Evolutionary conservation across 129 eudicot species (phyloP).

Genomic region (Logfia minima): DNA sequence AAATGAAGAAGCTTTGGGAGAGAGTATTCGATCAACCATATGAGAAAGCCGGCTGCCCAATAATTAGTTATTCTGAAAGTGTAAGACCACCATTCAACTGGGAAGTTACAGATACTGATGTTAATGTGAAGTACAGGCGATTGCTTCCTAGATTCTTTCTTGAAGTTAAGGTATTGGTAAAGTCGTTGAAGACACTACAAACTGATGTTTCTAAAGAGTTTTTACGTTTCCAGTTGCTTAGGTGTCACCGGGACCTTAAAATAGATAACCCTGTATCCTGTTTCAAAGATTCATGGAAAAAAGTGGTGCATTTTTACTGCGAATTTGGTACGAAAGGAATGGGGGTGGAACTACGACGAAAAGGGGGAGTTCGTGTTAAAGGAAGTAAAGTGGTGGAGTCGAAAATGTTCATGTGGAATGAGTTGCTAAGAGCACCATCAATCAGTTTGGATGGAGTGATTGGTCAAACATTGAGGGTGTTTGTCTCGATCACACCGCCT

Average conservation of each 20-base stretch:
- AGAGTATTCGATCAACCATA: constrained; percentile 75
- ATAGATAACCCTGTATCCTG: constrained; percentile 51
- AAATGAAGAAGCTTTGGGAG: constrained; percentile 75
- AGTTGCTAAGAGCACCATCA: constrained; percentile 75
- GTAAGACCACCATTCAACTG: constrained; percentile 49
- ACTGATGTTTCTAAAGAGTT: constrained; percentile 49
- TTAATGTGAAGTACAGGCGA: constrained; percentile 62
- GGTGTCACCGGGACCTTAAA: constrained; percentile 76
- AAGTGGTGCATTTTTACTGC: constrained; percentile 63
- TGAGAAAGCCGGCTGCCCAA: constrained; percentile 80
- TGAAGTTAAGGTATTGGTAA: constrained; percentile 70
- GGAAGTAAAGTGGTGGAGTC: constrained; percentile 55
- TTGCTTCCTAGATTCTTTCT: constrained; percentile 70
- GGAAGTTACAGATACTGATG: constrained; percentile 66
- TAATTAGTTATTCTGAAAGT: constrained; percentile 25
- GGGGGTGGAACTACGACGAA: constrained; percentile 54
- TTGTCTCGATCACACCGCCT: constrained; percentile 89
- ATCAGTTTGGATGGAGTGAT: constrained; percentile 52
- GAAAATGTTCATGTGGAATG: constrained; percentile 69
- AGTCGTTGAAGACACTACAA: constrained; percentile 22
- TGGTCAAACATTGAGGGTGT: constrained; percentile 42
- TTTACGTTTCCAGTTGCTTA: constrained; percentile 53
- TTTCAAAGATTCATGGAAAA: constrained; percentile 54
- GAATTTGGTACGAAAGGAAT: constrained; percentile 90
- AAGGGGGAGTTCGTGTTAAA: constrained; percentile 55